Base-by-base conservation (phyloP, 371 early-diverging fungal genomes). In the Actinomortierella ambigua region DNA sequence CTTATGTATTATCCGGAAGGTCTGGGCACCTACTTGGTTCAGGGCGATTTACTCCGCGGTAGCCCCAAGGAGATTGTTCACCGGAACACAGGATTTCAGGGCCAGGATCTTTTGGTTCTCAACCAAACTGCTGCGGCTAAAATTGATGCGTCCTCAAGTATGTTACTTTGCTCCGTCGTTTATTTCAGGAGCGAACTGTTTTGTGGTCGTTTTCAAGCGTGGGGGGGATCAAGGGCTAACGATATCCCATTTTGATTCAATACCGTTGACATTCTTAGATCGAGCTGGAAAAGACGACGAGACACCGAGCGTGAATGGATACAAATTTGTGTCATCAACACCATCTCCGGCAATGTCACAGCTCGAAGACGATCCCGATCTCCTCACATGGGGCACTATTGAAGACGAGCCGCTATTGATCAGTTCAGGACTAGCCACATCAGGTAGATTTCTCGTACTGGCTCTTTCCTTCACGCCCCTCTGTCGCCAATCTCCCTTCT, bases 301-400 rank as follows among this genome's bases (percentile, higher is more conserved):
- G 65, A 39, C 88, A 61, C 75, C 87, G 17, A 53, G 67, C 51
- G 60, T 90, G 60, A 67, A 81, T 18, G 91, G 90, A 0, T 90
- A 82, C 55, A 66, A 76, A 8, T 75, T 88, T 26, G 91, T 94
- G 0, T 85, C 88, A 15, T 68, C 88, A 2, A 91, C 94, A 8
- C 93, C 93, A 0, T 62, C 84, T 1, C 68, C 86, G 1, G 81
- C 76, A 29, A 92, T 92, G 24, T 76, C 84, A 2, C 77, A 78
- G n/a, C 77, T 86, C 26, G 86, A 82, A 44, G 83, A 82, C 9
- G 75, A 79, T 26, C 75, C 75, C 18, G 68, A 81, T 17, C 61
- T 90, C 43, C 87, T 95, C 90, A 95, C 95, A 2, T 95, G 95
- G 95, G 91, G 90, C 49, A 73, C 81, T 1, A 85, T 90, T 49